Conservation (phyloP, 208 protist genomes). For the Trypanosoma vivax region DNA sequence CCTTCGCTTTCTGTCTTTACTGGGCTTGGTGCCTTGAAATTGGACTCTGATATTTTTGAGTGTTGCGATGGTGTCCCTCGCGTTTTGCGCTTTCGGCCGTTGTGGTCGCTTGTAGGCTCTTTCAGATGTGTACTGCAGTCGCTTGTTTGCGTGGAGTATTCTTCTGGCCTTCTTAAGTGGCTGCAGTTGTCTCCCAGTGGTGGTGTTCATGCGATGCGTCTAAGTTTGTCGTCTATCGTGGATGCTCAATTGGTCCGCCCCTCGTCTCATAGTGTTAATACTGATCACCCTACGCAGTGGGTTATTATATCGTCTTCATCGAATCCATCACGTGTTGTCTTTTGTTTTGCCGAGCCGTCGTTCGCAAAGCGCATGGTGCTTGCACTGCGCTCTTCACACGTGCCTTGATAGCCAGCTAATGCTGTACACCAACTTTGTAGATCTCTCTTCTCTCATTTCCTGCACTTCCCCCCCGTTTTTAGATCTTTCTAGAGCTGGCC, state of each 20-base stretch:
- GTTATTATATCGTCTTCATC: too few relatives aligned
- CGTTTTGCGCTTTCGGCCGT: slow-evolving; percentile 41
- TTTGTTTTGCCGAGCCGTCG: slow-evolving; percentile 49
- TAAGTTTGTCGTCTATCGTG: slow-evolving; percentile 33
- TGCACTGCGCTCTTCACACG: slow-evolving; percentile 14
- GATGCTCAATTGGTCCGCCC: slow-evolving; percentile 35
- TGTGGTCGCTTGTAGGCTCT: slow-evolving; percentile 78
- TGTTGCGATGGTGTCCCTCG: slow-evolving; percentile 8
- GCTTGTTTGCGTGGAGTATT: slow-evolving; percentile 57
- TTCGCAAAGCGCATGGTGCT: slow-evolving; percentile 52
- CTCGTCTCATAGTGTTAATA: slow-evolving; percentile 37
- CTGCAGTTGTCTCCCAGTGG: slow-evolving; percentile 64
- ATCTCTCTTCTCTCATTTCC: background rate
- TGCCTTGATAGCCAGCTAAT: too few relatives aligned
- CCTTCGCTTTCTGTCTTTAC: slow-evolving; percentile 28
- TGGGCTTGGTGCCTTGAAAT: slow-evolving; percentile 45
- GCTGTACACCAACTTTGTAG: background rate
- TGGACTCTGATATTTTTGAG: slow-evolving; percentile 49
- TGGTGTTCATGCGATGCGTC: slow-evolving; percentile 53
- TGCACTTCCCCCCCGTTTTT: too few relatives aligned
- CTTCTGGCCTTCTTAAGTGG: slow-evolving; percentile 57
- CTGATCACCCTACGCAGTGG: too few relatives aligned
- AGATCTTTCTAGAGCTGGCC: too few relatives aligned
- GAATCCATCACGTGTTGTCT: slow-evolving; percentile 73
- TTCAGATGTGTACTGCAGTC: slow-evolving; percentile 63